Evolutionary conservation across 768 basidiomycete species (phyloP).

Genomic region (Boletus reticuloceps): DNA sequence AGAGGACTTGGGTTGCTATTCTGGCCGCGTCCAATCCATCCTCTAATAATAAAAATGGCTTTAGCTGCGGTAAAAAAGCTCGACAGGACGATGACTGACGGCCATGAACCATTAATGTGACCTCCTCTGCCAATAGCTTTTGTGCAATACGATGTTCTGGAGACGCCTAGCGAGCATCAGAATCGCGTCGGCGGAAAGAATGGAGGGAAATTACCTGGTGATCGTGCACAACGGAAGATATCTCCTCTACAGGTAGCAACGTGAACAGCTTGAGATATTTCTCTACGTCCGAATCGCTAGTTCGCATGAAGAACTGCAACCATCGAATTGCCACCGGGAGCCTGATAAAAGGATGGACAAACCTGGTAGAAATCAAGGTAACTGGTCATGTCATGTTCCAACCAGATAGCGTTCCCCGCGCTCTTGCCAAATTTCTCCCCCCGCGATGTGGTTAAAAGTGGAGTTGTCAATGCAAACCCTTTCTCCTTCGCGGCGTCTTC

Average conservation of each 20-base stretch:
- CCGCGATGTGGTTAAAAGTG: conserved; percentile 82
- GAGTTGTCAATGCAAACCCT: conserved; percentile 88
- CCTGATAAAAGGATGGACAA: not conserved
- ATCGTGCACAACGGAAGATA: conserved; percentile 51
- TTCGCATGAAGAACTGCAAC: conserved; percentile 82
- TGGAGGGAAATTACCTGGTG: conserved; percentile 49
- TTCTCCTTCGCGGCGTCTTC: conserved; percentile 21
- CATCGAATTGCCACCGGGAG: not conserved
- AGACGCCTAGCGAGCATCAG: conserved; percentile 16
- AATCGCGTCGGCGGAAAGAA: not conserved
- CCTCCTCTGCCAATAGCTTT: conserved; percentile 51
- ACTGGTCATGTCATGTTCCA: conserved; percentile 75
- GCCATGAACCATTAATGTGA: conserved; percentile 59
- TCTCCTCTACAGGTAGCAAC: conserved; percentile 57
- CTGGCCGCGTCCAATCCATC: conserved; percentile 41
- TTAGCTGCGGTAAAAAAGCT: not conserved
- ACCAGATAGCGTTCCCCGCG: conserved; percentile 93
- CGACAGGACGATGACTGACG: conserved; percentile 33
- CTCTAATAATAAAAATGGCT: conserved; percentile 24
- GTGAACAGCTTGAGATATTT: conserved; percentile 83
- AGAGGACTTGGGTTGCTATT: conserved; percentile 46
- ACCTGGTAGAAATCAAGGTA: conserved; percentile 96
- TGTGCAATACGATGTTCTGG: conserved; percentile 49
- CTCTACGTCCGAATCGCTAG: conserved; percentile 76
- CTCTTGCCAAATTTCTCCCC: conserved; percentile 99